Evolutionary conservation across 1,284 basidiomycete species (phyloP), one percentile per base, ranked within the genome.

Genomic region (Rhizoctonia solani): DNA sequence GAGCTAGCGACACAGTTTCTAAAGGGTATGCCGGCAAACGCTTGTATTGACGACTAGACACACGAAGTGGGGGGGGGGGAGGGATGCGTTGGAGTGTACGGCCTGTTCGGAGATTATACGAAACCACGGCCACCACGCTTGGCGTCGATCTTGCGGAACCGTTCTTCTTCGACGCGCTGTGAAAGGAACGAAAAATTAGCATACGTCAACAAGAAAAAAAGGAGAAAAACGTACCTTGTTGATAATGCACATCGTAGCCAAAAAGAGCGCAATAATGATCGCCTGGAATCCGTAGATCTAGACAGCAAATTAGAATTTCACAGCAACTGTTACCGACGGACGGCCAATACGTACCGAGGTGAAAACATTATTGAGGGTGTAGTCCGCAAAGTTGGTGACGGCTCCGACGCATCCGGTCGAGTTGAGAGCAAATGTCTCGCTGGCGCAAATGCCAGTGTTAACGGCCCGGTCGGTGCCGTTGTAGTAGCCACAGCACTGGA

Each of bases 111-210:
- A 29, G 37, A 58, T 88, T 81, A 94, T 70, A 93, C 91, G 74
- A 94, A 94, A 69, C 90, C 89, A 69, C 81, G 80, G 63, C 89
- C 89, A 69, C 90, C 91, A 71, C 89, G 87, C 79, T 94, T 95
- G 69, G 84, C 84, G 73, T 94, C 91, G 72, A 94, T 94, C 79
- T 82, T 88, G 80, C 85, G 87, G 82, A 94, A 93, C 41, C 92
- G 86, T 71, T 90, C 88, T 67, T 84, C 81, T 77, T 92, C 88
- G 74, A 87, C 79, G 72, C 90, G 83, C 90, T 92, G 79, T 54
- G 23, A 11, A 32, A 59, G 25, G 32, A 19, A 37, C 63, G 68
- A 54, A 30, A 37, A 54, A 69, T 73, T 67, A 72, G 27, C 41
- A 44, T n/a, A 44, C 52, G 13, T 37, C 19, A n/a, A 4, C 21